phyloP scores from a whole-genome alignment of 2,329 filamentous ascomycete genomes.

The Trichoderma pleuroti region DNA sequence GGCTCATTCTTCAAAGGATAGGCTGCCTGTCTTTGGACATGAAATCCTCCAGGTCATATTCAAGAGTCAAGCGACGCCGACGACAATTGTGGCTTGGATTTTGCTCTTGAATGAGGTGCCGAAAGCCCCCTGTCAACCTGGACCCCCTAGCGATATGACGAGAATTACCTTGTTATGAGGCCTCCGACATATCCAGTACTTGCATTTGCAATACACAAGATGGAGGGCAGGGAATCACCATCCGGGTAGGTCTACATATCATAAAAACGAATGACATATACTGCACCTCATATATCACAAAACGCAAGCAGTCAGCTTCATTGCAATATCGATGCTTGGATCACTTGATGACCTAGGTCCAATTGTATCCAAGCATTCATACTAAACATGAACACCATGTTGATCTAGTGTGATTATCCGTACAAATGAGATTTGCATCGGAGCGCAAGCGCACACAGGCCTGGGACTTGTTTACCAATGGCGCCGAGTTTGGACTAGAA shows the following conservation, averaged over 20 bases:
- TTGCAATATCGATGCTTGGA: background rate
- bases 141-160: background rate
- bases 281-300: background rate
- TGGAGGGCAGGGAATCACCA: no score
- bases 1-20: background rate
- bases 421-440: background rate
- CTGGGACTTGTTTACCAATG: background rate
- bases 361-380: background rate
- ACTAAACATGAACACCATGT: background rate
- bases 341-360: background rate
- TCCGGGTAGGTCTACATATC: background rate
- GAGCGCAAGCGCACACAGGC: background rate
- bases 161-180: background rate
- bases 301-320: background rate
- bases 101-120: background rate
- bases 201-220: background rate
- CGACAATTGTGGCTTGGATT: background rate
- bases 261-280: background rate
- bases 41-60: background rate
- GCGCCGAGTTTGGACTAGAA: no score
- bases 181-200: background rate
- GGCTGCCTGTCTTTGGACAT: background rate
- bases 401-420: background rate
- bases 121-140: background rate
- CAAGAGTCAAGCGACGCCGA: background rate